Evolutionary conservation across 2,329 filamentous ascomycete genomes (phyloP), one percentile per base, ranked within the genome.

Genomic region (Colletotrichum chrysophilum): DNA sequence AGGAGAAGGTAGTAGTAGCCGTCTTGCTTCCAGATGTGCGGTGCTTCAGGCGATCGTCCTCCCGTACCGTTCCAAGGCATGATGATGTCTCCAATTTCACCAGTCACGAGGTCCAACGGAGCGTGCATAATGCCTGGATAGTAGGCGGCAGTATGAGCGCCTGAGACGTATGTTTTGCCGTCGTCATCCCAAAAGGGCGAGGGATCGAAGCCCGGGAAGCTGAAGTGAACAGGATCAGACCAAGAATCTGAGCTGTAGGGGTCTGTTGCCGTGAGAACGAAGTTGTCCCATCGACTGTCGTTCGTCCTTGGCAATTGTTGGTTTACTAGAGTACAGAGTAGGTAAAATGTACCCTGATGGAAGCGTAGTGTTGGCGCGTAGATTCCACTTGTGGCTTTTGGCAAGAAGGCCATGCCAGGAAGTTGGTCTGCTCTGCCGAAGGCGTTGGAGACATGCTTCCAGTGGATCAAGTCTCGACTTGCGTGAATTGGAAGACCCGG

Each of bases 101-200:
- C 87, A 0, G 86, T 88, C 4, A 84, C 79, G 4, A 88, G 80
- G 48, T 88, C 75, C 1, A 83, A 81, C 66, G 86, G 81, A 2
- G 85, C 83, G 26, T 85, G 82, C 43, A 86, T 80, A 4, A 88
- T 85, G 2, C 84, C 86, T 0, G 71, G 71, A 2, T 74, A 74
- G 58, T 81, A 79, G 7, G 80, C 60, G 3, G 71, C 71, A 13
- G 81, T 86, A 36, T 2, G 77, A 74, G 80, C 83, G 5, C 84
- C 85, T 0, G 85, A 85, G 5, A 90, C 86, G 72, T 91, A 92
- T 0, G 87, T 83, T 72, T 86, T 88, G 2, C 90, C 90, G 62
- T 92, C 87, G 1, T 87, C 86, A 66, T 92, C 88, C 88, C 89
- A 92, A 78, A 91, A 90, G 0, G 88, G 86, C 38, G 86, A 87